Base-by-base conservation (phyloP, 805 yeast genomes). In the Saccharomycopsis selenospora region DNA sequence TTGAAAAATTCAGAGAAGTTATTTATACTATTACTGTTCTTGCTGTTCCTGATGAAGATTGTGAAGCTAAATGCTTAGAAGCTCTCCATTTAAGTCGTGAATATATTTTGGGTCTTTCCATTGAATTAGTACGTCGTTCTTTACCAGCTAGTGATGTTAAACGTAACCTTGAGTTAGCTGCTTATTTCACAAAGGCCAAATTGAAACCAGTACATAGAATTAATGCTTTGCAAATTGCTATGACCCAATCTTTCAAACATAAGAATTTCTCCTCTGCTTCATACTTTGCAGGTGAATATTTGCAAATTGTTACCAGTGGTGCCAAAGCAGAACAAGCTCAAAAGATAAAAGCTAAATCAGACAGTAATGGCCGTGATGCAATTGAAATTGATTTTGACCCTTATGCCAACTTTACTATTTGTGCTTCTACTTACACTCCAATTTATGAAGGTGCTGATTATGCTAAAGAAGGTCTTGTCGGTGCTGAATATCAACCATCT, bases 81-180 rank as follows among this genome's bases (percentile, higher is more conserved):
- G 71, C 89, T 2, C 68, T 93, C 55, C 70, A 72, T 13, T 71
- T 85, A 52, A 85, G 96, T 66, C 82, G 85, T 57, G 96, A 91
- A 63, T 93, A 93, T 66, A 89, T 93, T 59, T 65, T 93, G 45
- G 99, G 98, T 24, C 75, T 91, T 56, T 84, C 95, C 20, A 87
- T 93, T 55, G 99, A 93, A 66, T 73, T 91, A 55, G 77, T 76
- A 48, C 90, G 99, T 67, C 88, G 98, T 67, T 63, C 84, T 8
- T 67, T 95, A 50, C 86, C 84, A 27, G 72, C 81, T 8, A 75
- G 75, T 26, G 81, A 82, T 52, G 71, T 84, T 48, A 84, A 88
- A 66, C 84, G 98, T 55, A 90, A 88, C 65, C 73, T 93, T 61
- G 98, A 93, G 66, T 71, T 93, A 56, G 98, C 99, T 4, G 95